Conservation (phyloP, 345 rosid genomes). For the Murraya paniculata region DNA sequence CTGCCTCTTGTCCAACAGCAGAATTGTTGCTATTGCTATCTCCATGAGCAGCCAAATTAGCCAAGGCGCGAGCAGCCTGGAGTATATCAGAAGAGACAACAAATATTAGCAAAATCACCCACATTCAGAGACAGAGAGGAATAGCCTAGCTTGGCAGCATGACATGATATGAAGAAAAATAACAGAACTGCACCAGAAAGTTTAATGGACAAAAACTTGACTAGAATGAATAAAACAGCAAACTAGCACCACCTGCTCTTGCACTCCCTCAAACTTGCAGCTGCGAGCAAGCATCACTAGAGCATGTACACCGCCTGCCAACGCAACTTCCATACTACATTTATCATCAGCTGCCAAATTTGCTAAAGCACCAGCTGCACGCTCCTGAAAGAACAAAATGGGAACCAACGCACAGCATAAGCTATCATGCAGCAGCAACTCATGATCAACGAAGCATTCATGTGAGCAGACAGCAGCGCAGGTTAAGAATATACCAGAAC, state of each 20-base stretch:
- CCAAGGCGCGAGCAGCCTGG: conserved; percentile 95
- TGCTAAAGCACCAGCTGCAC: conserved; percentile 87
- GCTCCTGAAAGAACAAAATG: conserved; percentile 51
- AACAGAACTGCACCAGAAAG: background rate
- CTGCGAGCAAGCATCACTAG: conserved; percentile 79
- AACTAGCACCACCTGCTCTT: conserved; percentile 59
- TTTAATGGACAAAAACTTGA: background rate
- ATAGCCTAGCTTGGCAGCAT: background rate
- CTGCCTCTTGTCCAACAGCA: conserved; percentile 93
- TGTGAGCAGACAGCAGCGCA: background rate
- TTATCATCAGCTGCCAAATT: conserved; percentile 88
- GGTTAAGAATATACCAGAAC: conserved; percentile 51
- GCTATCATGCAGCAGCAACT: background rate
- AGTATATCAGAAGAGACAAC: background rate
- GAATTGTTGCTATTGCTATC: conserved; percentile 89
- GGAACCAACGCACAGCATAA: conserved; percentile 7
- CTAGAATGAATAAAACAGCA: background rate
- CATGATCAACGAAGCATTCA: background rate
- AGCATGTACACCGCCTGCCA: conserved; percentile 76
- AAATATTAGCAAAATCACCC: conserved; percentile 4
- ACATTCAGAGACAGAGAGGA: background rate
- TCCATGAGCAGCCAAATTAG: conserved; percentile 97
- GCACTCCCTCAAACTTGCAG: conserved; percentile 82
- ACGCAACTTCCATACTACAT: conserved; percentile 75
- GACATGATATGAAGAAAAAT: background rate